phyloP scores from a whole-genome alignment of 2,329 filamentous ascomycete species.

The Pseudofabraea citricarpa region DNA sequence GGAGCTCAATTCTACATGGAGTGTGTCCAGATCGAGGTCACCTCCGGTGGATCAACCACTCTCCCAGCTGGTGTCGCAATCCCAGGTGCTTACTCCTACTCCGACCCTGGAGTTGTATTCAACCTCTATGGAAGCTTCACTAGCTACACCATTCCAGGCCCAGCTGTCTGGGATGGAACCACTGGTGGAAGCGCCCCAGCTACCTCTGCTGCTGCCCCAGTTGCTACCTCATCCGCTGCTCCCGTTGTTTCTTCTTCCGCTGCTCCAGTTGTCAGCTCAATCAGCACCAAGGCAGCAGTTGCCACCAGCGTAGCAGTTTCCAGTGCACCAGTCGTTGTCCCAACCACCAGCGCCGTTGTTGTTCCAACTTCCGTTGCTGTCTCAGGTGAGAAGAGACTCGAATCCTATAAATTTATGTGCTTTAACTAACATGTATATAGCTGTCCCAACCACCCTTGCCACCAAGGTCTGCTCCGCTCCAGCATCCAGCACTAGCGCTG shows the following conservation, averaged over 20 bases:
- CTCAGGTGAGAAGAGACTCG: too few relatives aligned
- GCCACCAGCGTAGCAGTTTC: not conserved
- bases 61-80: constrained; percentile 15
- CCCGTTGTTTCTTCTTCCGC: not conserved
- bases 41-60: constrained; percentile 17
- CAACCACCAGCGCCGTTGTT: not conserved
- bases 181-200: not conserved
- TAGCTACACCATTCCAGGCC: constrained; percentile 38
- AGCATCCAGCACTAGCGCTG: not conserved
- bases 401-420: too few relatives aligned
- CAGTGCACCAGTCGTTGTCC: not conserved
- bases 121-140: constrained; percentile 32
- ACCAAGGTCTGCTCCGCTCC: not conserved
- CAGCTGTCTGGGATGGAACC: constrained; percentile 26
- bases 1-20: constrained; percentile 40
- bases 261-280: not conserved
- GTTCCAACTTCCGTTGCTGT: not conserved
- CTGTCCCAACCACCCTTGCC: not conserved
- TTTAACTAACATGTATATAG: not conserved
- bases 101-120: constrained; percentile 35
- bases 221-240: not conserved
- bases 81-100: constrained; percentile 28
- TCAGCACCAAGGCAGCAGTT: not conserved
- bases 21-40: constrained; percentile 36
- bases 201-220: not conserved